phyloP scores from a whole-genome alignment of 2,329 filamentous ascomycete species.

The Canariomyces notabilis region DNA sequence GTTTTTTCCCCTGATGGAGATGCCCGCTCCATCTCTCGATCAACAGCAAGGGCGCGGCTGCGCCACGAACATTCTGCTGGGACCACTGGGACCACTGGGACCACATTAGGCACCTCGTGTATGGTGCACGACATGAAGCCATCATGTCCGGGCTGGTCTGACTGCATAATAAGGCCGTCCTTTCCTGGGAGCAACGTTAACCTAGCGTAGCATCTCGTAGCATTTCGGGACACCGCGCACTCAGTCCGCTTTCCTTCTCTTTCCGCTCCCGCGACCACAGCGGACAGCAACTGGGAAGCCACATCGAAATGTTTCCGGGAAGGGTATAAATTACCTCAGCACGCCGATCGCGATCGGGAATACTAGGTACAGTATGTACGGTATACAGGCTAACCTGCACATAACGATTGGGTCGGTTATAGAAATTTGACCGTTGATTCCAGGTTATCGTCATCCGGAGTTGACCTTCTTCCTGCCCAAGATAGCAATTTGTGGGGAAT shows the following conservation, averaged over 20 bases:
- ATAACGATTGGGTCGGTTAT: no score
- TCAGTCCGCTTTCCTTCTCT: background rate
- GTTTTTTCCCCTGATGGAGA: conserved; percentile 4
- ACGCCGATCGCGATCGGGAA: no score
- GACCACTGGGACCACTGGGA: no score
- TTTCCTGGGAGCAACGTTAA: conserved; percentile 6
- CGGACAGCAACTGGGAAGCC: background rate
- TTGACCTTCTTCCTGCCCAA: no score
- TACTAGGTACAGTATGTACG: no score
- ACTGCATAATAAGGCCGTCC: conserved; percentile 3
- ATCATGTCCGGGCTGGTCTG: background rate
- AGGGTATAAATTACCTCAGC: no score
- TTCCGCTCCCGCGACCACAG: background rate
- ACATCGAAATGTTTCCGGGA: background rate
- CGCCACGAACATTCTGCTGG: conserved; percentile 15
- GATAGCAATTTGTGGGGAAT: no score
- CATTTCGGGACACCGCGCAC: background rate
- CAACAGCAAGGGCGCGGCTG: conserved; percentile 3
- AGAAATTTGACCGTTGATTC: no score
- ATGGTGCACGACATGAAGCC: background rate
- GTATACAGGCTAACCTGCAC: no score
- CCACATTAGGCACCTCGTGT: no score
- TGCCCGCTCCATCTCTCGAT: background rate
- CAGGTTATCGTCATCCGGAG: no score
- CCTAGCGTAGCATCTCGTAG: conserved; percentile 4